Conservation (phyloP, 306 rosid species). For the Fragaria iinumae region DNA sequence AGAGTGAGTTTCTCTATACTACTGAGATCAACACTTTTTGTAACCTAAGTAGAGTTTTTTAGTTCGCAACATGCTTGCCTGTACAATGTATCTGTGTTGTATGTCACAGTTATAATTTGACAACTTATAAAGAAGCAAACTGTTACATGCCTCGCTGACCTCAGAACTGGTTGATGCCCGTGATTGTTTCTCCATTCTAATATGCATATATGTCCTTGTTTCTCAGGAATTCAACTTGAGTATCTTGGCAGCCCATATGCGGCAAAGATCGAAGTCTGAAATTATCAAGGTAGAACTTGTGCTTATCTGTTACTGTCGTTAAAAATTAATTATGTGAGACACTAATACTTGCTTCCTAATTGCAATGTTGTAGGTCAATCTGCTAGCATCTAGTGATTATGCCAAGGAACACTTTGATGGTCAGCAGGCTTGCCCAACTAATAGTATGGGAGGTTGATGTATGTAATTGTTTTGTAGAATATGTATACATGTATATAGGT, state of each 20-base stretch:
- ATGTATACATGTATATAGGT: not conserved
- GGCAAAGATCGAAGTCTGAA: constrained; percentile 73
- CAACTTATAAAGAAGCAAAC: not conserved
- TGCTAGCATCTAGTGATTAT: constrained; percentile 53
- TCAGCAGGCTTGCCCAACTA: constrained; percentile 38
- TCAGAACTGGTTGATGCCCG: not conserved
- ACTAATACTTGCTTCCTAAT: not conserved
- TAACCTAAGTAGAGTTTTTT: not conserved
- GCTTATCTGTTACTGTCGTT: constrained; percentile 9
- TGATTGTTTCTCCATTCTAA: constrained; percentile 15
- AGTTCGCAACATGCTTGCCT: not conserved
- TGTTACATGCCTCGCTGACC: not conserved
- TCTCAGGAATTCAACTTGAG: constrained; percentile 83
- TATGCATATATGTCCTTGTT: constrained; percentile 16
- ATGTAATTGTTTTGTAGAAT: not conserved
- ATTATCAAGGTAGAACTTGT: constrained; percentile 58
- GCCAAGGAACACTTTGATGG: constrained; percentile 38
- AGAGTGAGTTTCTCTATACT: constrained; percentile 52
- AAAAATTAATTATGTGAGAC: not conserved
- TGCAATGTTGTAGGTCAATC: constrained; percentile 50
- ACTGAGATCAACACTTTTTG: not conserved
- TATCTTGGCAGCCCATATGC: constrained; percentile 72
- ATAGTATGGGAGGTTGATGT: constrained; percentile 64
- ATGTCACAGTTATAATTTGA: constrained; percentile 1
- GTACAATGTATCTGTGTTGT: not conserved